These are phyloP conservation scores for Cairneyella variabilis DNA, from an alignment of 495 filamentous ascomycete genomes.

Conservation along the genomic window DNA sequence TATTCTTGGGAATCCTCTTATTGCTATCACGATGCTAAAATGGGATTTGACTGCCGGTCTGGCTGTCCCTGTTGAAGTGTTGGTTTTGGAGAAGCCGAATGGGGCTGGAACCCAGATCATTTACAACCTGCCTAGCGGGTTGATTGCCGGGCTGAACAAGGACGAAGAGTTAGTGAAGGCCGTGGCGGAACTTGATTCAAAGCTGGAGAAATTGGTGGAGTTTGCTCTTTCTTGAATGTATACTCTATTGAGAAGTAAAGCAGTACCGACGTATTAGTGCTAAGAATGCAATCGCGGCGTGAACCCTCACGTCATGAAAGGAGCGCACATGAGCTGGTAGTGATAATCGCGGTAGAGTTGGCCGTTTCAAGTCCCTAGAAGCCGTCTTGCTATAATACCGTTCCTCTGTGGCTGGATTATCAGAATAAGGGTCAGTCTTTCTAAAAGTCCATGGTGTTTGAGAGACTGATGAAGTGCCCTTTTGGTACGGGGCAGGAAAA, in stretches of 20 bases:
- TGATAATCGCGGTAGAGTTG: no score
- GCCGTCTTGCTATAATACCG: no score
- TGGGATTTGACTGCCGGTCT: constrained; percentile 12
- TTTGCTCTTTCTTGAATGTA: constrained; percentile 8
- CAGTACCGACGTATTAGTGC: no score
- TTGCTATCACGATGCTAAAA: constrained; percentile 18
- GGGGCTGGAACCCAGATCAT: constrained; percentile 12
- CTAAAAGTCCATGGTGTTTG: no score
- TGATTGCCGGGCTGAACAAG: constrained; percentile 8
- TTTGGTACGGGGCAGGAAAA: no score
- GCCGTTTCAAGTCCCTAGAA: no score
- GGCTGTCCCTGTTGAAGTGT: constrained; percentile 19
- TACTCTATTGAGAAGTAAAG: neutral
- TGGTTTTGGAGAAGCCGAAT: constrained; percentile 12
- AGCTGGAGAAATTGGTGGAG: constrained; percentile 4
- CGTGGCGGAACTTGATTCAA: constrained; percentile 9
- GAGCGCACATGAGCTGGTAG: no score
- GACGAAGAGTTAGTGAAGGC: constrained; percentile 1
- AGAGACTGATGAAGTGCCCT: no score
- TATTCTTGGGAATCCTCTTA: constrained; percentile 18
- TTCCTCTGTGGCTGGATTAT: no score
- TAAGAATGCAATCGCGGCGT: no score
- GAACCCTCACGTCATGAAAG: no score
- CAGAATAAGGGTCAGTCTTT: no score
- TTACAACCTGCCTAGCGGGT: constrained; percentile 13